Conservation (phyloP, 768 basidiomycete genomes). For the Boletellus ananiceps region DNA sequence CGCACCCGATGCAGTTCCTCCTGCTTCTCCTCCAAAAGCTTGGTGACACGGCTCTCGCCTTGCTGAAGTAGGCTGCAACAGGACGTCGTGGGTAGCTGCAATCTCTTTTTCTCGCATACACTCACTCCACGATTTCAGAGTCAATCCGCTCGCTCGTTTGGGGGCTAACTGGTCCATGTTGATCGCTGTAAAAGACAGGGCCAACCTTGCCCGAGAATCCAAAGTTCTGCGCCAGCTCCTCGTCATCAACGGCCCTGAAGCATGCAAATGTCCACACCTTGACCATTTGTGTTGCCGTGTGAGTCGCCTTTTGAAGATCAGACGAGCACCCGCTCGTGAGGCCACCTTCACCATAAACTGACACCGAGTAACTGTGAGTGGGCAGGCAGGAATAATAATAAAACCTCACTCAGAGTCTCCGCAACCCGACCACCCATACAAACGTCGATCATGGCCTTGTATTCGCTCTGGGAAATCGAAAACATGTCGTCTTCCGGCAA, state of each 20-base stretch:
- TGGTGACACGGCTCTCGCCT: slow-evolving; percentile 61
- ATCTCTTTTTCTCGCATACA: slow-evolving; percentile 6
- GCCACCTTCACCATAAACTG: slow-evolving; percentile 84
- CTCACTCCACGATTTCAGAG: slow-evolving; percentile 77
- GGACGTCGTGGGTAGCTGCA: not conserved
- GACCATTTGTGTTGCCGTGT: slow-evolving; percentile 82
- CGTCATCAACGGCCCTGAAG: not conserved
- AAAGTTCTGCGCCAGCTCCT: slow-evolving; percentile 47
- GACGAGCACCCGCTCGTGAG: slow-evolving; percentile 91
- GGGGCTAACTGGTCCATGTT: slow-evolving; percentile 66
- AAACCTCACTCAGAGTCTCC: slow-evolving; percentile 73
- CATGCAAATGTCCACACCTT: slow-evolving; percentile 48
- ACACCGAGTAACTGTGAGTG: slow-evolving; percentile 5
- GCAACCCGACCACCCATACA: slow-evolving; percentile 93
- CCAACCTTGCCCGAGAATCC: slow-evolving; percentile 78
- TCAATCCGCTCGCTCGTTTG: slow-evolving; percentile 83
- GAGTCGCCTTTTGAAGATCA: slow-evolving; percentile 78
- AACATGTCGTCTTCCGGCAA: slow-evolving; percentile 74
- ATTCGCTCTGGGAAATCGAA: slow-evolving; percentile 71
- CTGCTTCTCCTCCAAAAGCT: slow-evolving; percentile 59
- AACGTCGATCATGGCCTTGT: slow-evolving; percentile 81
- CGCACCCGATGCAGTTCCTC: slow-evolving; percentile 73
- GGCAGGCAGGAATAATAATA: not conserved
- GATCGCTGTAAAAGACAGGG: slow-evolving; percentile 76
- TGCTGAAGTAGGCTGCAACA: slow-evolving; percentile 55